Base-by-base conservation (phyloP, 2,329 filamentous ascomycete genomes). In the Colletotrichum sp. region DNA sequence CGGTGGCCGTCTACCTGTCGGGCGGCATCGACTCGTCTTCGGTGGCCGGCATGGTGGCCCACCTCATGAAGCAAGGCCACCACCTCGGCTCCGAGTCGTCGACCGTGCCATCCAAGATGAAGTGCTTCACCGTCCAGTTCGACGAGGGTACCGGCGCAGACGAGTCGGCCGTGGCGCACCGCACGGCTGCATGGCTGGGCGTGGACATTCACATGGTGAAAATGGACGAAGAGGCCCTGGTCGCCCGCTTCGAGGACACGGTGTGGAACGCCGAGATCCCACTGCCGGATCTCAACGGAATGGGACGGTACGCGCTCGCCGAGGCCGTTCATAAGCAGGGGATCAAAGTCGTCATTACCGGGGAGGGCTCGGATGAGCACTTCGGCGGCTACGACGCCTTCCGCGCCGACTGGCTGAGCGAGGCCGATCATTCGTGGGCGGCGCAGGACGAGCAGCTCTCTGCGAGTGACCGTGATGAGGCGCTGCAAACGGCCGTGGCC, bases 21-120 rank as follows among this genome's bases (percentile, higher is more conserved):
- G 90, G 91, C 3, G 91, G 90, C 2, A 86, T 92, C 63, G 90
- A 92, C 79, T 91, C 89, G 0, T 91, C 90, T 0, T 84, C 87
- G 4, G 81, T 92, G 30, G 90, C 90, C 6, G 90, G 90, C 5
- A 91, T 92, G 78, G 87, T 88, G 4, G 87, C 86, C 1, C 84
- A 91, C 75, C 84, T 92, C 2, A 84, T 87, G 15, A 83, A 85
- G 60, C 9, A 59, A 24, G 55, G 21, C 55, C 55, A 59, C 55
- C 18, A 59, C n/a, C 18, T 59, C 55, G 55, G 55, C 55, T 24
- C 18, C 21, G 55, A 59, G 5, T 21, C 55, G 21, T 21, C 55
- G 12, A 59, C 24, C 7, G 34, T 39, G 34, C 34, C 34, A 39
- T 39, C 34, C 34, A 18, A 18, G 16, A 77, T 84, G 12, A 73